Evolutionary conservation across 805 yeast species (phyloP).

Genomic region (Yarrowia keelungensis): DNA sequence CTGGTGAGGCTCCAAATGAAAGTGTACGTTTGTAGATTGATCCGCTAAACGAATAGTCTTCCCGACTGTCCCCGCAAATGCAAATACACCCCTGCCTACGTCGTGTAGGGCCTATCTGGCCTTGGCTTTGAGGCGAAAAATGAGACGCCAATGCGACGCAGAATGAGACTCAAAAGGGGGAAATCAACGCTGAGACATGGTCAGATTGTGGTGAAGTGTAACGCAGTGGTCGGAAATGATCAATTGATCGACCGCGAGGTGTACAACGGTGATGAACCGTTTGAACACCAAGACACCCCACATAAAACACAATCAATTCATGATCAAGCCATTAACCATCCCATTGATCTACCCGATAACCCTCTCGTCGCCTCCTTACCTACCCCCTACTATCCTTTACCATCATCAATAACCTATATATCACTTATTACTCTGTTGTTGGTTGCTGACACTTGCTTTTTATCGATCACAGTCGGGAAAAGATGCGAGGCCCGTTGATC

Average conservation of each 20-base stretch:
- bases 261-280: no score
- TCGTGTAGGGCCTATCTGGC: constrained; percentile 1
- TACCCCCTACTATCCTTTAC: not conserved
- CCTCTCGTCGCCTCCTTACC: no score
- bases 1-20: not conserved
- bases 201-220: not conserved
- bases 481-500: constrained; percentile 25
- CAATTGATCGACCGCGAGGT: not conserved
- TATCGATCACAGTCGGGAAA: constrained; percentile 7
- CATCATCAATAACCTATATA: constrained; percentile 36
- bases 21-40: not conserved
- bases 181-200: constrained; percentile 15
- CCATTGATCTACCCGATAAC: no score
- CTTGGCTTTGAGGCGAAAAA: not conserved
- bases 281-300: no score
- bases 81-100: constrained; percentile 26
- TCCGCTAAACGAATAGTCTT: not conserved
- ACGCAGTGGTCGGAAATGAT: no score
- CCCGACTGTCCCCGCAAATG: constrained; percentile 7
- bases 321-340: no score
- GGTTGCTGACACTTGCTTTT: constrained; percentile 5
- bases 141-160: no score
- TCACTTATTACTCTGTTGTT: constrained; percentile 15
- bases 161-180: not conserved
- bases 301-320: not conserved